phyloP scores from a whole-genome alignment of 2,329 filamentous ascomycete genomes.

The Cordyceps sp. region DNA sequence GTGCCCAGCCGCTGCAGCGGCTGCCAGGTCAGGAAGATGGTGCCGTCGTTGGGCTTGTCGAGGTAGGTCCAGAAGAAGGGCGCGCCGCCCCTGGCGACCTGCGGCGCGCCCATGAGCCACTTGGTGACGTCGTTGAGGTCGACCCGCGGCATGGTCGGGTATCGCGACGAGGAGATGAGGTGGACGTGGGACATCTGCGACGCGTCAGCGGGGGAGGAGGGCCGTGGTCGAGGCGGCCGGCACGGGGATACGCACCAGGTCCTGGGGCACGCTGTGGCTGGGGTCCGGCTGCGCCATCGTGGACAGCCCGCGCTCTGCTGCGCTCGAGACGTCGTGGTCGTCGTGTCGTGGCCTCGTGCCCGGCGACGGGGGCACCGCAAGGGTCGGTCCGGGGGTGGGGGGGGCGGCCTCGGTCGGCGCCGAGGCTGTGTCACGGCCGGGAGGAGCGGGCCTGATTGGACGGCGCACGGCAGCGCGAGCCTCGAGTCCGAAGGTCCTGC shows the following conservation, averaged over 20 bases:
- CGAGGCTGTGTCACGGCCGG: no score
- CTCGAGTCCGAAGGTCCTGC: no score
- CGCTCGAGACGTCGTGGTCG: neutral
- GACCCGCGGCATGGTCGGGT: conserved; percentile 55
- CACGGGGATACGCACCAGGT: conserved; percentile 17
- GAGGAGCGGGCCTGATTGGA: no score
- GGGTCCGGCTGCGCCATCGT: conserved; percentile 24
- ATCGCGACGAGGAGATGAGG: conserved; percentile 69
- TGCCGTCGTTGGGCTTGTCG: conserved; percentile 64
- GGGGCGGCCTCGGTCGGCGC: no score
- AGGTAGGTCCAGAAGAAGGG: conserved; percentile 92
- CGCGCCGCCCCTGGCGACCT: conserved; percentile 68
- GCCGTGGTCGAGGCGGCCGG: neutral
- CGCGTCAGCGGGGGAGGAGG: conserved; percentile 5
- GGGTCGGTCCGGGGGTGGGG: no score
- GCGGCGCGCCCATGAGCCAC: conserved; percentile 69
- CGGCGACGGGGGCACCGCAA: no score
- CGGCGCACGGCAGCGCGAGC: no score
- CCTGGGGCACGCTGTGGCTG: conserved; percentile 24
- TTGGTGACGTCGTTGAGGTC: conserved; percentile 63
- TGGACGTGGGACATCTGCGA: conserved; percentile 72
- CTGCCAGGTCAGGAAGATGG: conserved; percentile 78
- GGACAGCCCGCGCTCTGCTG: conserved; percentile 1
- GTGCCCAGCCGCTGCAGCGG: conserved; percentile 53
- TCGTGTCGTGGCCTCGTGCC: no score